phyloP scores from a whole-genome alignment of 73 alveolate species.

The Halteria grandinella region DNA sequence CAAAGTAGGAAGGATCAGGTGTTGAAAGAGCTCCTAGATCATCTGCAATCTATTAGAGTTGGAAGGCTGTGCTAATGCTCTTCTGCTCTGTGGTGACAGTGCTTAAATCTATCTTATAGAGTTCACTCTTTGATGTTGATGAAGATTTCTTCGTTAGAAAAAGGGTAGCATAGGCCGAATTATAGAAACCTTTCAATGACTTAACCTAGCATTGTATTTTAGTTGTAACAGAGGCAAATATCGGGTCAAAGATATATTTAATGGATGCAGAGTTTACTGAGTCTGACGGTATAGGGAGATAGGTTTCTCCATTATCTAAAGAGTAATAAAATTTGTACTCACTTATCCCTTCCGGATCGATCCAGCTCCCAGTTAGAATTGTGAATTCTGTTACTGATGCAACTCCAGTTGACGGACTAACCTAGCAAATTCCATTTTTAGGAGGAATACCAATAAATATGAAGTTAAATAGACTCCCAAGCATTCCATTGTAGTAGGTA shows the following conservation, averaged over 20 bases:
- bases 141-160: slow-evolving; percentile 2
- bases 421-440: slow-evolving; percentile 7
- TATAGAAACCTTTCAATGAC: slow-evolving; percentile 11
- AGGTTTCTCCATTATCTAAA: slow-evolving; percentile 15
- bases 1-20: neutral
- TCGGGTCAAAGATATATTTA: slow-evolving; percentile 4
- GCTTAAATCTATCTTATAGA: neutral
- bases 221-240: neutral
- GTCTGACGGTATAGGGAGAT: neutral
- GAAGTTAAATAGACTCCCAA: neutral
- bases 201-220: slow-evolving; percentile 16
- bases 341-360: neutral
- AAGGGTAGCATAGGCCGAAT: neutral
- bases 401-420: slow-evolving; percentile 23
- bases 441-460: slow-evolving; percentile 21
- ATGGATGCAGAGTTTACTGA: neutral
- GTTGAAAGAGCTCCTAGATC: neutral
- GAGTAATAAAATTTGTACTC: slow-evolving; percentile 10
- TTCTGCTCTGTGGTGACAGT: neutral
- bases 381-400: slow-evolving; percentile 4
- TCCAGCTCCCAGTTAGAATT: neutral
- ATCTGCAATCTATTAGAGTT: neutral
- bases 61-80: neutral
- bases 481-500: slow-evolving; percentile 1
- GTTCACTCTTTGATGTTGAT: slow-evolving; percentile 4